A percentile compares a stretch with the other conserved stretches of the same genome.
Conservation (phyloP, 371 early-diverging fungal species). For the Zopfochytrium polystomum region DNA sequence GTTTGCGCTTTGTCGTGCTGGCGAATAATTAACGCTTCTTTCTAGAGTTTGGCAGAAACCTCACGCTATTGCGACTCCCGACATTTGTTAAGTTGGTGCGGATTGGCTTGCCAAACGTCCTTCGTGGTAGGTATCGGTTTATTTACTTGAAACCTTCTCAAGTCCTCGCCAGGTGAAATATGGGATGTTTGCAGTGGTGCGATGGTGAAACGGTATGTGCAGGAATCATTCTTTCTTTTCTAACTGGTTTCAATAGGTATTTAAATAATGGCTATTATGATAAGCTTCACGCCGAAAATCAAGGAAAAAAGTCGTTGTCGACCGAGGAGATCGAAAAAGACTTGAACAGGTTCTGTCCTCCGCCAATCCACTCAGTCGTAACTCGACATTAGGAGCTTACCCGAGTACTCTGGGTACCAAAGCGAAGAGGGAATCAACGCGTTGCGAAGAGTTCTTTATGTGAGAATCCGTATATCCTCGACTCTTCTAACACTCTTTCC, state of each 20-base stretch:
- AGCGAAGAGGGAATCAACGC: constrained; percentile 84
- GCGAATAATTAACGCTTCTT: constrained; percentile 9
- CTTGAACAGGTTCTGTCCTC: constrained; percentile 64
- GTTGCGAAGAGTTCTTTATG: constrained; percentile 79
- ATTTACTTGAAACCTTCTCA: not conserved
- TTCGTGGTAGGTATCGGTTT: constrained; percentile 66
- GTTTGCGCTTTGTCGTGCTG: constrained; percentile 33
- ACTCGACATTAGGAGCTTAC: constrained; percentile 60
- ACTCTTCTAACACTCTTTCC: not conserved
- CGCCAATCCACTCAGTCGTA: not conserved
- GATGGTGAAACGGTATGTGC: constrained; percentile 67
- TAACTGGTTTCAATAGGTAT: constrained; percentile 30
- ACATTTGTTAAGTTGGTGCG: constrained; percentile 88
- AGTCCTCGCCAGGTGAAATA: constrained; percentile 83
- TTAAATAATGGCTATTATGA: constrained; percentile 80
- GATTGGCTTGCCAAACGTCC: constrained; percentile 83
- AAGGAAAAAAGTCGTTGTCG: constrained; percentile 62
- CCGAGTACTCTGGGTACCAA: constrained; percentile 93
- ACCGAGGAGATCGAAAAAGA: constrained; percentile 98
- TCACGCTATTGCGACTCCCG: constrained; percentile 76
- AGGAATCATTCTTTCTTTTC: not conserved
- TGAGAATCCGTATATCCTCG: constrained; percentile 3
- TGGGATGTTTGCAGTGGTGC: constrained; percentile 95
- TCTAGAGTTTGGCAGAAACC: constrained; percentile 81
- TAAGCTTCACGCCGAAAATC: constrained; percentile 62